Percentiles rank a stretch among this genome's conserved stretches.
phyloP scores from a whole-genome alignment of 2,329 filamentous ascomycete genomes.

The Cladorrhinum sp. region DNA sequence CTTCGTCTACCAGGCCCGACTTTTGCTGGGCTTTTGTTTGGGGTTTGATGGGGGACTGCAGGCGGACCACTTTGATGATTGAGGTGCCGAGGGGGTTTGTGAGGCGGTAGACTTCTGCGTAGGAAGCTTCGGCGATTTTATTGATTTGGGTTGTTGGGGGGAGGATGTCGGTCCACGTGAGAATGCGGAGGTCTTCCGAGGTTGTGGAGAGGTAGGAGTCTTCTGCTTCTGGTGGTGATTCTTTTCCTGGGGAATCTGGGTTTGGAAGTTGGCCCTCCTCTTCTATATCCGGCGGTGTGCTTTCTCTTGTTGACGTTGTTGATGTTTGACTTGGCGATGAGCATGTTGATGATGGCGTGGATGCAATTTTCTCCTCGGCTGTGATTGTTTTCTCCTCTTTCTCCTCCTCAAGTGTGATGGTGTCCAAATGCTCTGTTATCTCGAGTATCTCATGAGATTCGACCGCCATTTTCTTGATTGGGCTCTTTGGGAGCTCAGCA shows the following conservation, averaged over 20 bases:
- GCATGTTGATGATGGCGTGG: not conserved
- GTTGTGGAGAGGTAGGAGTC: conserved; percentile 2
- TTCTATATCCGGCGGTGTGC: not conserved
- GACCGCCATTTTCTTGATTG: conserved; percentile 36
- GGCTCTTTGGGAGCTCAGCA: conserved; percentile 50
- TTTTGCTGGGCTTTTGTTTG: conserved; percentile 56
- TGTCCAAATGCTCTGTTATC: conserved; percentile 26
- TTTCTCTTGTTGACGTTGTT: not conserved
- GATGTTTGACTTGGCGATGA: conserved; percentile 2
- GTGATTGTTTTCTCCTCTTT: not conserved
- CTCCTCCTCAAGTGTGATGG: conserved; percentile 17
- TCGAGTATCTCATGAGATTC: conserved; percentile 18
- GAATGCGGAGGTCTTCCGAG: conserved; percentile 25
- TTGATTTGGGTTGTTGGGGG: conserved; percentile 50
- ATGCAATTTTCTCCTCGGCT: not conserved
- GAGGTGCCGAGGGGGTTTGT: conserved; percentile 57
- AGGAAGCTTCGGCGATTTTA: conserved; percentile 66
- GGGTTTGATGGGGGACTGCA: conserved; percentile 55
- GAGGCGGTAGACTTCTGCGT: conserved; percentile 63
- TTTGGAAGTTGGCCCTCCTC: no score
- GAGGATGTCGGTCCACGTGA: conserved; percentile 58
- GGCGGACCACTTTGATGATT: conserved; percentile 63
- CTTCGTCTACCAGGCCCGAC: conserved; percentile 56
- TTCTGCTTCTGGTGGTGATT: conserved; percentile 12
- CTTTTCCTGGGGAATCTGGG: not conserved